These are phyloP conservation scores for Aotearoamyces nothofagi DNA, from an alignment of 2,329 filamentous ascomycete genomes.

Conservation along the genomic window DNA sequence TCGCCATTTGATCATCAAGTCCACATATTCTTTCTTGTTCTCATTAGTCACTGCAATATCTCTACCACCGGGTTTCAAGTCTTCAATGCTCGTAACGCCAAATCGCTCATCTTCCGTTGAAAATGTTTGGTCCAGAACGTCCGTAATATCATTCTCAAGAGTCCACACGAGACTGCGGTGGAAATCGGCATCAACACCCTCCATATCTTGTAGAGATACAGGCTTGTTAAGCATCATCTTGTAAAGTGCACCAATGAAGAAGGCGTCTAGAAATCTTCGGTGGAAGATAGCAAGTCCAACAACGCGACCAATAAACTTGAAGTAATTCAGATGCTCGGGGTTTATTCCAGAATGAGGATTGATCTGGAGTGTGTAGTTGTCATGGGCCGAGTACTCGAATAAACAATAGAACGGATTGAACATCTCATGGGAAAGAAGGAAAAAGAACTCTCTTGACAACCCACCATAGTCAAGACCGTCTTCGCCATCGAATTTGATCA, in stretches of 20 bases:
- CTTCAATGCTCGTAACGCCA: conserved; percentile 84
- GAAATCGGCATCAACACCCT: conserved; percentile 96
- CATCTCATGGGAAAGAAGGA: conserved; percentile 98
- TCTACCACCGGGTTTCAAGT: conserved; percentile 77
- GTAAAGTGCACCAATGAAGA: conserved; percentile 98
- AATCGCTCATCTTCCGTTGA: conserved; percentile 96
- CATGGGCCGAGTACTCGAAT: conserved; percentile 98
- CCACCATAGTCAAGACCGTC: conserved; percentile 96
- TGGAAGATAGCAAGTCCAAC: conserved; percentile 98
- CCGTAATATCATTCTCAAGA: conserved; percentile 93
- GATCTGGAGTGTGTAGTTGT: conserved; percentile 99
- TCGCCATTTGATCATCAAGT: conserved; percentile 97
- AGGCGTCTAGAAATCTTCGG: conserved; percentile 89
- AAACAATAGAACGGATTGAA: conserved; percentile 99
- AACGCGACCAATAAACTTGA: conserved; percentile 97
- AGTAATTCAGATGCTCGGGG: conserved; percentile 97
- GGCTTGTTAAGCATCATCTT: conserved; percentile 98
- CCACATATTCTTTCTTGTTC: conserved; percentile 98
- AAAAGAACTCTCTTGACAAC: conserved; percentile 97
- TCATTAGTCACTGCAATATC: conserved; percentile 95
- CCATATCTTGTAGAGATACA: conserved; percentile 88
- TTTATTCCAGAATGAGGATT: conserved; percentile 99
- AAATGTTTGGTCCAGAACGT: conserved; percentile 89
- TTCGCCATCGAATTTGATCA: conserved; percentile 99
- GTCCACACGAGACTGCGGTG: conserved; percentile 96